Conservation (phyloP, 306 rosid species). For the Prunus persica region DNA sequence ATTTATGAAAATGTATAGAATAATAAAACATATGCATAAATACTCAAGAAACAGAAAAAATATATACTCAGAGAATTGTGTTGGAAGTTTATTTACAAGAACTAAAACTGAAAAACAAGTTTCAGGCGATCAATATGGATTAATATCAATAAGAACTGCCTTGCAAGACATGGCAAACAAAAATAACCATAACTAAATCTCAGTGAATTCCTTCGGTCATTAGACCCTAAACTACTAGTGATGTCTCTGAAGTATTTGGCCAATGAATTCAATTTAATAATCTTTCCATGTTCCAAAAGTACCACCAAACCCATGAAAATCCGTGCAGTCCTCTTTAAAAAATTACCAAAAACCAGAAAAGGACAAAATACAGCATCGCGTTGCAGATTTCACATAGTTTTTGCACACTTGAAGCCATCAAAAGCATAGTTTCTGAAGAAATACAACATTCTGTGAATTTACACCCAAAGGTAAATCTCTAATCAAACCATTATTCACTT, state of each 20-base stretch:
- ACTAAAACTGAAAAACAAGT: background rate
- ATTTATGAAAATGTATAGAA: background rate
- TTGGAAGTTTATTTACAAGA: background rate
- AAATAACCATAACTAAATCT: background rate
- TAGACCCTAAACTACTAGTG: background rate
- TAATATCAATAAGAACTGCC: background rate
- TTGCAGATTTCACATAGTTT: conserved; percentile 2
- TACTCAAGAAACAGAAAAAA: conserved; percentile 5
- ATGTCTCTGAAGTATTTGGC: background rate
- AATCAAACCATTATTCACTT: background rate
- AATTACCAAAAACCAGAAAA: background rate
- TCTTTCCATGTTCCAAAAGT: background rate
- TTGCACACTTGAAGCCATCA: background rate
- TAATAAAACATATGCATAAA: conserved; percentile 5
- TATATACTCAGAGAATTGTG: background rate
- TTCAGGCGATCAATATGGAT: background rate
- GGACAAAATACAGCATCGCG: background rate
- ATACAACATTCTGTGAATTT: background rate
- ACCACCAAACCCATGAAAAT: background rate
- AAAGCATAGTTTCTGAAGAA: background rate
- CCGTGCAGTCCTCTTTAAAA: background rate
- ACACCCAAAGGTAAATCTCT: background rate
- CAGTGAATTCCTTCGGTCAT: background rate
- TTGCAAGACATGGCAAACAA: background rate
- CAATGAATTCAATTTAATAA: background rate